Conservation (phyloP, 208 protist species). For the Angomonas deanei region DNA sequence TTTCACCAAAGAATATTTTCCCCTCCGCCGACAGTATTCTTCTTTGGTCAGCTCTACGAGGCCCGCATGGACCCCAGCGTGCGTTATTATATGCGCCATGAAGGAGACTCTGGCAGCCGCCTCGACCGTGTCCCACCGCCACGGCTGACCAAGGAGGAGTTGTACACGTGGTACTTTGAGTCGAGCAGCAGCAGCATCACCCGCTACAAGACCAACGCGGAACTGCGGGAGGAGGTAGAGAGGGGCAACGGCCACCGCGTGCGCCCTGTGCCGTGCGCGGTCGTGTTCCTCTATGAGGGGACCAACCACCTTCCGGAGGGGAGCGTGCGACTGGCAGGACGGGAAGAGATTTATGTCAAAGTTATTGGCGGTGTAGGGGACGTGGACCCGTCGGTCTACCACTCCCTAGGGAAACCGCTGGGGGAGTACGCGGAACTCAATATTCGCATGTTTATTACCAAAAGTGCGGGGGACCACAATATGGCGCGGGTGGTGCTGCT, state of each 20-base stretch:
- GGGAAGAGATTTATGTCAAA: constrained; percentile 25
- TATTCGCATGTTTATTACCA: constrained; percentile 42
- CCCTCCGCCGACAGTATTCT: constrained; percentile 35
- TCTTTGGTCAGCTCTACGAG: constrained; percentile 57
- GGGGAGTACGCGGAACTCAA: constrained; percentile 7
- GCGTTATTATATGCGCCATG: constrained; percentile 57
- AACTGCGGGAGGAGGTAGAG: constrained; percentile 20
- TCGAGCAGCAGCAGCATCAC: constrained; percentile 1
- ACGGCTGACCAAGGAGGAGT: constrained; percentile 16
- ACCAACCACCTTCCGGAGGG: constrained; percentile 31
- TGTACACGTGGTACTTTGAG: constrained; percentile 23
- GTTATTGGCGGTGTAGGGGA: constrained; percentile 52
- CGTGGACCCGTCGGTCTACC: neutral
- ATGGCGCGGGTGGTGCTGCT: constrained; percentile 52
- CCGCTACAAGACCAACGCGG: constrained; percentile 29
- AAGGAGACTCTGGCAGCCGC: neutral
- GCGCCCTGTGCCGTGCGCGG: constrained; percentile 45
- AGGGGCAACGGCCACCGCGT: constrained; percentile 15
- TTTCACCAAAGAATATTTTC: constrained; percentile 28
- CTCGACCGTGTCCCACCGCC: constrained; percentile 39
- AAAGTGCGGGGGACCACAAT: constrained; percentile 73
- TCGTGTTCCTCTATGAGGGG: constrained; percentile 60
- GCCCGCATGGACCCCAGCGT: constrained; percentile 53
- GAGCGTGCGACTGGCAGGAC: constrained; percentile 27
- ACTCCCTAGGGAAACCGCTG: neutral